These are phyloP conservation scores for Mariannaea elegans DNA, from an alignment of 2,329 filamentous ascomycete genomes.

Conservation along the genomic window DNA sequence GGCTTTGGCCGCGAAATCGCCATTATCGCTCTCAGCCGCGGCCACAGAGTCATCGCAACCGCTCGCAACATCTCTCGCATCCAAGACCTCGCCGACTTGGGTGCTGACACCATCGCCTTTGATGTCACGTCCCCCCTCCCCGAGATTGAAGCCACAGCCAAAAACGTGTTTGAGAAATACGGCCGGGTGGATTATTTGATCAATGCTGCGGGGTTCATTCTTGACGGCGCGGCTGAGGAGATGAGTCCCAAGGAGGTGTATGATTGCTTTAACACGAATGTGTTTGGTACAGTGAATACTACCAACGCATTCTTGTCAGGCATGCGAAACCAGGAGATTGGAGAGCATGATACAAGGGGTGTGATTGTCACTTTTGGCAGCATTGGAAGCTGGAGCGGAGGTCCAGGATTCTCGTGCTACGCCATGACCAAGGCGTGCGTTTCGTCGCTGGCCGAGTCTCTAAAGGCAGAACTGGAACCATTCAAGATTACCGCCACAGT, in stretches of 20 bases:
- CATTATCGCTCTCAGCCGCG: slow-evolving; percentile 52
- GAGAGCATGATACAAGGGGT: slow-evolving; percentile 34
- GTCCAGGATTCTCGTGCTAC: slow-evolving; percentile 50
- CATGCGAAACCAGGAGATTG: slow-evolving; percentile 50
- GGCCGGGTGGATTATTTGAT: slow-evolving; percentile 58
- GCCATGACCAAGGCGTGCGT: slow-evolving; percentile 57
- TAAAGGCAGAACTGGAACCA: slow-evolving; percentile 53
- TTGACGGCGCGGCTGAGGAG: slow-evolving; percentile 54
- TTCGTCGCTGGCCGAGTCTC: slow-evolving; percentile 54
- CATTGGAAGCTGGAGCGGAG: slow-evolving; percentile 54
- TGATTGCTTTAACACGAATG: slow-evolving; percentile 59
- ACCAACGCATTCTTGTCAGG: slow-evolving; percentile 57
- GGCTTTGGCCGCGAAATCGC: slow-evolving; percentile 60
- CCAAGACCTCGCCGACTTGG: slow-evolving; percentile 51
- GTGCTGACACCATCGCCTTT: slow-evolving; percentile 54
- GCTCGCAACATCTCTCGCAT: slow-evolving; percentile 53
- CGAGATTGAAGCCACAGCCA: slow-evolving; percentile 48
- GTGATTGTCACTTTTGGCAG: slow-evolving; percentile 57
- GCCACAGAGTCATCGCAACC: slow-evolving; percentile 61
- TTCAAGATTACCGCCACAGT: slow-evolving; percentile 54
- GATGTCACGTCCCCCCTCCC: slow-evolving; percentile 55
- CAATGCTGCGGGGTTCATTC: slow-evolving; percentile 57
- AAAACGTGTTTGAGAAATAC: slow-evolving; percentile 42
- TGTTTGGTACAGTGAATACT: slow-evolving; percentile 61
- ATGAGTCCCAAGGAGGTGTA: slow-evolving; percentile 47